phyloP scores from a whole-genome alignment of 2,329 filamentous ascomycete genomes.

The Neonectria hederae region DNA sequence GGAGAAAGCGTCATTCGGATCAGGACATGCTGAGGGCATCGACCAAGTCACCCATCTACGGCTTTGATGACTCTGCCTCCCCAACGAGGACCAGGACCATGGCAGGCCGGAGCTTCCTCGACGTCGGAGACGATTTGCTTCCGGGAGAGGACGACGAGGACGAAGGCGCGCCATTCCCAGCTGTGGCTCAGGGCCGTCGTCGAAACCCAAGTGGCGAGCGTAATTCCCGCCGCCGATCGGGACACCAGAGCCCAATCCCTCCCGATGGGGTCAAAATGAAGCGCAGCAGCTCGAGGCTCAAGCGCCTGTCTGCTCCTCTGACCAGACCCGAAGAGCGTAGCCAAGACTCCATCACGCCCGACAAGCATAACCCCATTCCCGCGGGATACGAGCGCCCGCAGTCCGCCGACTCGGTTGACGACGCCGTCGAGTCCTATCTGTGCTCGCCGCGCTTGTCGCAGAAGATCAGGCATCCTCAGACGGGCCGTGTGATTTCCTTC shows the following conservation, averaged over 20 bases:
- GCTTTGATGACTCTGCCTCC: constrained; percentile 34
- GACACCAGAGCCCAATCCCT: constrained; percentile 59
- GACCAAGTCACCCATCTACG: constrained; percentile 33
- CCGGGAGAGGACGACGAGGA: constrained; percentile 53
- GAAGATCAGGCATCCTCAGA: constrained; percentile 86
- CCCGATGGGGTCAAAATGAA: constrained; percentile 57
- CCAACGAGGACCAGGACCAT: constrained; percentile 32
- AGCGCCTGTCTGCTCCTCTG: constrained; percentile 63
- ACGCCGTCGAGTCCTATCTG: constrained; percentile 86
- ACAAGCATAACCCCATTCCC: constrained; percentile 47
- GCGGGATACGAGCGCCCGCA: constrained; percentile 75
- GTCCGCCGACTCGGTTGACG: constrained; percentile 87
- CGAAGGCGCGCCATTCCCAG: constrained; percentile 75
- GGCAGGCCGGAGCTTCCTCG: constrained; percentile 35
- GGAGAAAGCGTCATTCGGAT: constrained; percentile 29
- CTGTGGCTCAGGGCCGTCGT: constrained; percentile 69
- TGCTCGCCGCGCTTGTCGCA: constrained; percentile 86
- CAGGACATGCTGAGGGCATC: constrained; percentile 13
- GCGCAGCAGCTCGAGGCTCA: constrained; percentile 66
- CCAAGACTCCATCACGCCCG: constrained; percentile 40
- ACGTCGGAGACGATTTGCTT: constrained; percentile 44
- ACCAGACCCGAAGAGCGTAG: constrained; percentile 52
- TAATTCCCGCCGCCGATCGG: constrained; percentile 56
- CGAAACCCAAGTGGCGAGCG: constrained; percentile 60
- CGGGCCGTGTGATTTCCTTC: constrained; percentile 89